Evolutionary conservation across 345 rosid species (phyloP), one percentile per base, ranked within the genome.

Genomic region (Bruguiera sexangula): DNA sequence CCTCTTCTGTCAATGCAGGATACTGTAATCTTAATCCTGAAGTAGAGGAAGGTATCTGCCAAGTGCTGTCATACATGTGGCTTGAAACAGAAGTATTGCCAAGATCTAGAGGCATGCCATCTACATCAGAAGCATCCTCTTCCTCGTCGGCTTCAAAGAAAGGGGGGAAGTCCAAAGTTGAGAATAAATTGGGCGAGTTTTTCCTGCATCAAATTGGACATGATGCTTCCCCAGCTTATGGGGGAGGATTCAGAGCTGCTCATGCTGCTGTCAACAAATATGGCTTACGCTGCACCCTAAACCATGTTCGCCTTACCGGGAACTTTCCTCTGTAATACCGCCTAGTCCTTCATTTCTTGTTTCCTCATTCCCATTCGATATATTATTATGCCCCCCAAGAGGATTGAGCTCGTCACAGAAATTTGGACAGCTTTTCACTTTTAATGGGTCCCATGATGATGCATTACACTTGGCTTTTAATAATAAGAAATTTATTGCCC

Each of bases 21-120:
- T 95, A 84, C 69, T 73, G 91, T 18, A 86, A 95, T 82, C 93
- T 95, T 31, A 85, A 67, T 81, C 89, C 96, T 6, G 96, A 86
- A 77, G 96, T 92, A 30, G 99, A 92, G 85, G 96, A 92, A 89
- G 99, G 99, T 32, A 88, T 95, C 71, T 95, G 99, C 76, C 99
- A 95, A 77, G 85, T 86, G 60, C 85, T 95, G 68, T 92, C 99
- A 4, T 67, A 88, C 77, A 87, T 94, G 96, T 94, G 97, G 99
- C 96, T 94, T 13, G 99, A 94, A 66, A 78, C 99, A 29, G 98
- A 94, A 81, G 98, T 94, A 54, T 66, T 89, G 70, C 88, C 97
- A 48, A 78, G 55, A 26, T 75, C 82, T 43, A 81, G 76, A 74
- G 76, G 69, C 79, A 63, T 77, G 71, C 74, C 96, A 39, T 84